phyloP scores from a whole-genome alignment of 257 asterid genomes.

The Capsicum chinense region DNA sequence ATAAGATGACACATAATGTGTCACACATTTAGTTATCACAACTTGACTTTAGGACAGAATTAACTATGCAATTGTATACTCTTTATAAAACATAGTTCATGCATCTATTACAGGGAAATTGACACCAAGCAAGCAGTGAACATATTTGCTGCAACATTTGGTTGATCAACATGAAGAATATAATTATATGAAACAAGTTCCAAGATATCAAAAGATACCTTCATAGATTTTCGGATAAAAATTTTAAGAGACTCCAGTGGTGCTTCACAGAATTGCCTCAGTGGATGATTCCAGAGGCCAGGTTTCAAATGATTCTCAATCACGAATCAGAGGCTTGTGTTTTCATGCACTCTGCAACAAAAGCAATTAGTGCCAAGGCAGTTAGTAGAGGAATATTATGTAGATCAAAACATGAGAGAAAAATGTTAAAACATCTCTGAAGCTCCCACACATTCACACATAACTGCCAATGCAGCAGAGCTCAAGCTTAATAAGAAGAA shows the following conservation, averaged over 20 bases:
- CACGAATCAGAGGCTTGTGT: slow-evolving; percentile 54
- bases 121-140: not conserved
- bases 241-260: slow-evolving; percentile 65
- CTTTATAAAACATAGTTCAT: not conserved
- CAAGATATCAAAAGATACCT: slow-evolving; percentile 45
- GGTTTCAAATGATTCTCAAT: slow-evolving; percentile 71
- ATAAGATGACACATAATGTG: not conserved
- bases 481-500: no score
- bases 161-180: no score
- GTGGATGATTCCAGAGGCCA: slow-evolving; percentile 77
- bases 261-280: slow-evolving; percentile 66
- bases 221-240: slow-evolving; percentile 67
- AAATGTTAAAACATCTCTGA: not conserved
- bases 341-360: slow-evolving; percentile 66
- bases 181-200: slow-evolving; percentile 3
- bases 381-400: not conserved
- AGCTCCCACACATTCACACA: no score
- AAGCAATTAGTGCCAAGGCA: slow-evolving; percentile 13
- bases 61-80: not conserved
- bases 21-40: not conserved
- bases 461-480: no score
- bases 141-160: slow-evolving; percentile 24
- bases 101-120: not conserved
- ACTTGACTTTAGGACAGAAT: not conserved
- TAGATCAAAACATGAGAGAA: not conserved